Percentiles rank a stretch among this genome's conserved stretches.
Evolutionary conservation across 2,329 filamentous ascomycete species (phyloP).

Genomic region (Colletotrichum tropicicola): DNA sequence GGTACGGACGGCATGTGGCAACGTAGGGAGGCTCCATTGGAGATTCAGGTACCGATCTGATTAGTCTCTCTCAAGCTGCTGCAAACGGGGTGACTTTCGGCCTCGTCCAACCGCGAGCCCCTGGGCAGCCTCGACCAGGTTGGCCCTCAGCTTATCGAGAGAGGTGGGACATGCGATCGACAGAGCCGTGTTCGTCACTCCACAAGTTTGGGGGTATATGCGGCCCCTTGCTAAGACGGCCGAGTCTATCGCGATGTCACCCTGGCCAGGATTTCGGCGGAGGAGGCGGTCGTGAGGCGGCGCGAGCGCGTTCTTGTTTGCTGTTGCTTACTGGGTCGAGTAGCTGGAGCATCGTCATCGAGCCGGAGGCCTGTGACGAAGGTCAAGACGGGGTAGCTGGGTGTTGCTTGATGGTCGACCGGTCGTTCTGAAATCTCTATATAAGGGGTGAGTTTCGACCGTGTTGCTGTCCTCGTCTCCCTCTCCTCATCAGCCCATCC

Average conservation of each 20-base stretch:
- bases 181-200: constrained; percentile 19
- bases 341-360: constrained; percentile 19
- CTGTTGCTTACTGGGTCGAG: not conserved
- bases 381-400: constrained; percentile 6
- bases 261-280: not conserved
- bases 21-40: not conserved
- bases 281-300: not conserved
- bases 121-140: not conserved
- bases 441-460: constrained; percentile 1
- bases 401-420: not conserved
- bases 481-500: constrained; percentile 9
- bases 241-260: constrained; percentile 24
- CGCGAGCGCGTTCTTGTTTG: constrained; percentile 1
- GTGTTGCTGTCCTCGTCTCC: not conserved
- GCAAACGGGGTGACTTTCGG: not conserved
- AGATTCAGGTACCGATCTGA: constrained; percentile 29
- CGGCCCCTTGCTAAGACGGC: constrained; percentile 7
- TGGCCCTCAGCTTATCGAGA: not conserved
- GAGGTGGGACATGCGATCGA: constrained; percentile 11
- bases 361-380: constrained; percentile 12
- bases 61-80: not conserved
- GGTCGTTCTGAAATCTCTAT: constrained; percentile 2
- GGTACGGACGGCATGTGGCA: constrained; percentile 1
- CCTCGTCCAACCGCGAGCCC: not conserved
- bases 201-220: constrained; percentile 1